phyloP scores from a whole-genome alignment of 352 stramenopile genomes.

The Pythium diclinum region DNA sequence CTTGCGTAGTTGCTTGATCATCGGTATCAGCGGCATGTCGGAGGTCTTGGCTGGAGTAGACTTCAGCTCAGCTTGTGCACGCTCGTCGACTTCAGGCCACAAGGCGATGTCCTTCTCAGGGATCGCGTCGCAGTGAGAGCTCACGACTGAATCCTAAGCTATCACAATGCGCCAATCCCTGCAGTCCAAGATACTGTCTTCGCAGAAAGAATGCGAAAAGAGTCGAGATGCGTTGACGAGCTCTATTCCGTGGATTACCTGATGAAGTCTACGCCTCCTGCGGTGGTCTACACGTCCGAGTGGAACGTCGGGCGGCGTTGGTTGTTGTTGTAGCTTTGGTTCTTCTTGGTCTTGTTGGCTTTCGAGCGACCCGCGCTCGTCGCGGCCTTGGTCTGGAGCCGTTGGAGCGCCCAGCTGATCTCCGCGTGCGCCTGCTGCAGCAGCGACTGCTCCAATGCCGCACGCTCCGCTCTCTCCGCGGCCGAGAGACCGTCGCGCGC shows the following conservation, averaged over 20 bases:
- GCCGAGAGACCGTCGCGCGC: slow-evolving; percentile 28
- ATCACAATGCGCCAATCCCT: too few relatives aligned
- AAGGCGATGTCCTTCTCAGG: too few relatives aligned
- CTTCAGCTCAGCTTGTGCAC: too few relatives aligned
- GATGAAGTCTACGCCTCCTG: background rate
- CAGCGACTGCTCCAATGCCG: slow-evolving; percentile 23
- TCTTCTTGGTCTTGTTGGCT: background rate
- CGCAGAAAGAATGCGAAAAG: background rate
- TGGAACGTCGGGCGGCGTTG: slow-evolving; percentile 1
- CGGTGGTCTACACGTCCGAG: slow-evolving; percentile 7
- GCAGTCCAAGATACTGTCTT: too few relatives aligned
- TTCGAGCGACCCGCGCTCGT: background rate
- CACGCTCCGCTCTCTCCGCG: slow-evolving; percentile 24
- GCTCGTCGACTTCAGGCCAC: too few relatives aligned
- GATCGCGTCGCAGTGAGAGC: too few relatives aligned
- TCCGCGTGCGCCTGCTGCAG: slow-evolving; percentile 17
- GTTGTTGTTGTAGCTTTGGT: background rate
- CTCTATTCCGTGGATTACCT: slow-evolving; percentile 4
- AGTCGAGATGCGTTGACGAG: background rate
- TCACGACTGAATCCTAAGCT: too few relatives aligned
- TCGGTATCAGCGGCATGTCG: too few relatives aligned
- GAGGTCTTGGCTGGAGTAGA: too few relatives aligned
- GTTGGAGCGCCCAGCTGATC: slow-evolving; percentile 12
- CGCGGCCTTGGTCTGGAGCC: slow-evolving; percentile 10
- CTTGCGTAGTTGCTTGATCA: too few relatives aligned